Base-by-base conservation (phyloP, 2,329 filamentous ascomycete genomes). In the Aspergillus aculeatus region DNA sequence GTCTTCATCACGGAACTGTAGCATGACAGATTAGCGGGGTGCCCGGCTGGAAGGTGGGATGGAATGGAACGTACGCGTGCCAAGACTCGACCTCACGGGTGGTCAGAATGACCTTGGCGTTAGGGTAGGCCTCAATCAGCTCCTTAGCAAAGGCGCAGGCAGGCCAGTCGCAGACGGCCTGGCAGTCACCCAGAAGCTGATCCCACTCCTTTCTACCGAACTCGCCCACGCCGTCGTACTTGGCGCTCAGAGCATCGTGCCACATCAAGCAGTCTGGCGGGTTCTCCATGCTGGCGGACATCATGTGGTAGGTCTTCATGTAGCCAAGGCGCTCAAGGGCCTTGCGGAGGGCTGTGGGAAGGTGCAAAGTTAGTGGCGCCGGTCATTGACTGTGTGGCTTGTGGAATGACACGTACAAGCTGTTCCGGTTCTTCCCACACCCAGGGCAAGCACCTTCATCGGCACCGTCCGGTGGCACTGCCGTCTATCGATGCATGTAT, bases 231-330 rank as follows among this genome's bases (percentile, higher is more conserved):
- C 83, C 83, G 64, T 88, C 82, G 74, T 81, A 86, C 69, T 86
- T 86, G 64, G 86, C 85, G 19, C 79, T 78, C 57, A 91, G 81
- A 29, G 88, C 88, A 63, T 90, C 86, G 75, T 86, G 84, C 88
- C 88, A 91, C 78, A 89, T 84, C 47, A 88, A 78, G 57, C 84
- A 85, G 69, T 89, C 87, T 24, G 83, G 84, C 11, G 85, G 85
- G 75, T 88, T 89, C 76, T 89, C 86, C 61, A 89, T 84, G 60
- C 83, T 86, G 65, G 84, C 85, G 68, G 83, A 87, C 84, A 89
- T 87, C 86, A 89, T 89, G 79, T 90, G 88, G 80, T 90, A 90
- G 61, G 84, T 87, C 73, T 89, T 85, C 67, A 83, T 78, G 72
- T 87, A 89, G 62, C 88, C 88, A 47, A 90, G 81, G 66, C 85